Base-by-base conservation (phyloP, 2,329 filamentous ascomycete genomes). In the Cladosporium sp. region DNA sequence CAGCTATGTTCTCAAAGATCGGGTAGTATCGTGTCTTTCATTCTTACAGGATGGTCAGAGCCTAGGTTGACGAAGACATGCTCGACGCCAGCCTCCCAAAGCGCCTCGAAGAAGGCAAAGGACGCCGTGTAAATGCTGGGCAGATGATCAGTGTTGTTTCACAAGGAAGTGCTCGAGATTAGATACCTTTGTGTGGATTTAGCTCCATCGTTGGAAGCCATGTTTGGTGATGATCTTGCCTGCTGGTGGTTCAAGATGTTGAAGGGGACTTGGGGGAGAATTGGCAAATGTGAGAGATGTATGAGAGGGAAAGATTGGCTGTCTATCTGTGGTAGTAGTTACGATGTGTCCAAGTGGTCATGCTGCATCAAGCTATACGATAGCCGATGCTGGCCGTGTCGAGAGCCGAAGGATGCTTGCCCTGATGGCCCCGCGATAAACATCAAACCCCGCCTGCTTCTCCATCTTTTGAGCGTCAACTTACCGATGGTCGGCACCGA, bases 81-180 rank as follows among this genome's bases (percentile, higher is more conserved):
- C 40, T 83, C 83, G 50, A 88, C 80, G 21, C 86, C 86, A 50
- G 85, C 85, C 78, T 92, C 89, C 88, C 88, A 92, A 58, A 93
- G 80, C 35, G 90, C 89, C 81, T 94, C 91, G 69, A 94, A 93
- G 78, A 94, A 93, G 76, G 91, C 91, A 72, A 89, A 91, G 0
- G 90, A 92, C 14, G 91, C 87, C 10, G 91, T 93, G 75, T 93
- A 90, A 65, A 78, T 50, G 35, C 58, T 66, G 31, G n/a, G 29
- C 31, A 1, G 23, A 11, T 16, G 21, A 14, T 58, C 21, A 58
- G 55, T 37, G n/a, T 16, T n/a, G 35, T 10, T 23, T 21, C 18
- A 29, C 3, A 5, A 16, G 14, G 23, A 18, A 29, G 4, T 62
- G 14, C 31, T 46, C 5, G 18, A 28, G 21, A 5, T 26, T n/a